Evolutionary conservation across 139 green algal species (phyloP).

Genomic region (Coccomyxa sp.): DNA sequence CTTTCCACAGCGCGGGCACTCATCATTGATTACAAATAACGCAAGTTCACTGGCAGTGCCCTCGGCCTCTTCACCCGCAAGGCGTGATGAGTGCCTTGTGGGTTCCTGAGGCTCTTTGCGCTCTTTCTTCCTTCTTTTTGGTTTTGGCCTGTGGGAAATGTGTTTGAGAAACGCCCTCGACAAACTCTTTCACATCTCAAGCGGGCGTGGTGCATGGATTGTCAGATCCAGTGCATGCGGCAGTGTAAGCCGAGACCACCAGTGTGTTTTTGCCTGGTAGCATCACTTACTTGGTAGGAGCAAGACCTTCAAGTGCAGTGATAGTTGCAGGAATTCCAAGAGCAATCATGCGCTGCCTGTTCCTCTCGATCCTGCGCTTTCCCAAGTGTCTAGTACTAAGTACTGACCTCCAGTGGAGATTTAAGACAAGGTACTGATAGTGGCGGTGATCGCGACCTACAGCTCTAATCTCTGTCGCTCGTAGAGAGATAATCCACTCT

Average conservation of each 20-base stretch:
- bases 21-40: not conserved
- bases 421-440: not conserved
- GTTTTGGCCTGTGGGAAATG: not conserved
- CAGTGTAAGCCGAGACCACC: no score
- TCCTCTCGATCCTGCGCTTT: not conserved
- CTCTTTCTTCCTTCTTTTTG: not conserved
- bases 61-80: not conserved
- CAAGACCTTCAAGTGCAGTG: not conserved
- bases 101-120: not conserved
- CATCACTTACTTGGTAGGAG: not conserved
- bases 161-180: not conserved
- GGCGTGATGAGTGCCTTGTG: not conserved
- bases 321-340: not conserved
- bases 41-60: not conserved
- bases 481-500: not conserved
- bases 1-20: not conserved
- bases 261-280: not conserved
- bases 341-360: not conserved
- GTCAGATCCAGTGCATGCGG: not conserved
- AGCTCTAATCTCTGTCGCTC: no score
- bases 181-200: not conserved
- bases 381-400: not conserved
- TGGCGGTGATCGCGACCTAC: not conserved
- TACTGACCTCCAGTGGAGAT: not conserved
- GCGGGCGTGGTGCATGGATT: not conserved